Base-by-base conservation (phyloP, 2,329 filamentous ascomycete species). In the Colletotrichum liriopes region DNA sequence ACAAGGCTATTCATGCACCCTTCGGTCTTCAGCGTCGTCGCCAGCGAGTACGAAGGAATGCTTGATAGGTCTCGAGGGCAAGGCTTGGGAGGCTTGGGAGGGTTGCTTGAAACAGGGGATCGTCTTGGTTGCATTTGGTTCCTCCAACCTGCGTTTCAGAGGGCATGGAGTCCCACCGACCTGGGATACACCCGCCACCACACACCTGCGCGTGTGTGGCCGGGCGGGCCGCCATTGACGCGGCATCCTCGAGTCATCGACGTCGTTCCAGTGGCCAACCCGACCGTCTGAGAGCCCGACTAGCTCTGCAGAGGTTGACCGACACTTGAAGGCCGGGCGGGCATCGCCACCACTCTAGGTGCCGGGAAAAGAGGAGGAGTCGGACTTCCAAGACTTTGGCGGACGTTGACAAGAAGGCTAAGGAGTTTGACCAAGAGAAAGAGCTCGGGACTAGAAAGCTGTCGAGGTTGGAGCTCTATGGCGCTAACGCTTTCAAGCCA, bases 81-180 rank as follows among this genome's bases (percentile, higher is more conserved):
- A 9, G 49, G 49, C 49, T 52, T 32, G 37, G 29, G 43, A 56
- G 63, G 26, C 43, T 63, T 39, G 41, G 29, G 35, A 35, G 23
- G 26, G 37, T 54, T 55, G 67, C 41, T 65, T 73, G 71, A 73
- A 73, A 73, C 71, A 73, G 29, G 67, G 67, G 61, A 71, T 29
- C 49, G 61, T 71, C 71, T 73, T 73, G 67, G 62, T 61, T 62
- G 60, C 32, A 71, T 71, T 41, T 71, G 62, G 61, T 51, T 61
- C 60, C 55, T 47, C 55, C 66, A 49, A 56, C 49, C 51, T 64
- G 60, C 66, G 65, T 72, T 70, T 72, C 70, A 72, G 65, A 60
- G 39, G 54, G 47, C 59, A 72, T 47, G 59, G 37, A 49, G 47
- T 47, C 37, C 55, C 47, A 18, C 59, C 59, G 47, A 49, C 41